A percentile compares a stretch with the other conserved stretches of the same genome.
These are phyloP conservation scores for Naganishia cerealis DNA, from an alignment of 1,284 basidiomycete species.

Conservation along the genomic window DNA sequence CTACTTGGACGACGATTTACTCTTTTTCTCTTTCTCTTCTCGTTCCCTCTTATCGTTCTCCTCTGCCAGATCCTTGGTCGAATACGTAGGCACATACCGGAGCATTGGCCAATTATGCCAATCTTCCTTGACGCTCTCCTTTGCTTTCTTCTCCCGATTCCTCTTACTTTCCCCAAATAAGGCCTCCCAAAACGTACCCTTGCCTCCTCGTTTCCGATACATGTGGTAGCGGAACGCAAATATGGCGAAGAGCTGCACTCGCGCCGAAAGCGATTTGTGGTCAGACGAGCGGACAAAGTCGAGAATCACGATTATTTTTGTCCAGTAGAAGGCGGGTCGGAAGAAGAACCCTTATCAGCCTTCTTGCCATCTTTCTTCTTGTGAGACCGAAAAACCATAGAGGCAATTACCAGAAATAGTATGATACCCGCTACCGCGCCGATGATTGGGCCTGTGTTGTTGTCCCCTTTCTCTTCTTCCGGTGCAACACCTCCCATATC, in stretches of 20 bases:
- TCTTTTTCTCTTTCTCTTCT: constrained; percentile 25
- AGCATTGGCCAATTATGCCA: constrained; percentile 35
- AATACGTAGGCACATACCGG: constrained; percentile 33
- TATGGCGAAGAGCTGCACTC: constrained; percentile 14
- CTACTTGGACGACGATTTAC: constrained; percentile 8
- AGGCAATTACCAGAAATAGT: constrained; percentile 22
- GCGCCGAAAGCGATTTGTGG: background rate
- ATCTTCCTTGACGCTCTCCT: constrained; percentile 20
- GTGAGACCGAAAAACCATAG: constrained; percentile 13
- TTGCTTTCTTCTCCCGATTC: constrained; percentile 5
- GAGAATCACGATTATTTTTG: background rate
- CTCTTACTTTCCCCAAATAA: constrained; percentile 23
- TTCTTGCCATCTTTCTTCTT: constrained; percentile 5
- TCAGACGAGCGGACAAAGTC: background rate
- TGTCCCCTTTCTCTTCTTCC: constrained; percentile 1
- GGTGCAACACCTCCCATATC: background rate
- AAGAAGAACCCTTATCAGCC: constrained; percentile 9
- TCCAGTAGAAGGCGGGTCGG: background rate
- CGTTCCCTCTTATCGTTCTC: constrained; percentile 31
- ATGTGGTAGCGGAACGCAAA: constrained; percentile 24
- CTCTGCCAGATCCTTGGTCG: constrained; percentile 18
- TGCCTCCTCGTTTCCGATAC: constrained; percentile 30
- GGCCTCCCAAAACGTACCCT: constrained; percentile 30
- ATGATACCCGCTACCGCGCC: constrained; percentile 23
- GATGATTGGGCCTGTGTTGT: constrained; percentile 16